Percentiles rank a stretch among this genome's conserved stretches.
Evolutionary conservation across 225 moss, liverwort and hornwort genomes (phyloP).

Genomic region (Takakia lepidozioides): DNA sequence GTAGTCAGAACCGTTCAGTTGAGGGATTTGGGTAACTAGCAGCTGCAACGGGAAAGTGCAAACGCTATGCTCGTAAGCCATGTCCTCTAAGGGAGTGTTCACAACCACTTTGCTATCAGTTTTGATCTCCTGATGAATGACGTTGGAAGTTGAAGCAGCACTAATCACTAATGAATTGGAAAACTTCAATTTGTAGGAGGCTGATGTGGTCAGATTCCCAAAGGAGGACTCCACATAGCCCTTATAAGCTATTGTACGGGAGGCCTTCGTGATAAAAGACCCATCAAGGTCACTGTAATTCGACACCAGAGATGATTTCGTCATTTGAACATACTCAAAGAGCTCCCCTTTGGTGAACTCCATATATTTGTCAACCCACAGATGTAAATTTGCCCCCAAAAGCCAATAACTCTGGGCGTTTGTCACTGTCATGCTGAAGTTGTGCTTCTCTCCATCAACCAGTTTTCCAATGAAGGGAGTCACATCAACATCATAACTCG

Average conservation of each 20-base stretch:
- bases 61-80: constrained; percentile 26
- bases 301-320: constrained; percentile 5
- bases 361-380: constrained; percentile 53
- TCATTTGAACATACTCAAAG: constrained; percentile 26
- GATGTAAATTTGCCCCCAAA: constrained; percentile 62
- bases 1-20: constrained; percentile 20
- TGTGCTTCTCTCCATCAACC: constrained; percentile 38
- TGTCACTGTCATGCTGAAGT: constrained; percentile 55
- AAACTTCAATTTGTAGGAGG: constrained; percentile 34
- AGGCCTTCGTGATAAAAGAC: constrained; percentile 28
- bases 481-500: constrained; percentile 71
- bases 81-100: constrained; percentile 43
- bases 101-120: constrained; percentile 37
- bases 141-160: constrained; percentile 9
- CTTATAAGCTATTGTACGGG: constrained; percentile 32
- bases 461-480: constrained; percentile 68
- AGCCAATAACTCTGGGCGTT: constrained; percentile 73
- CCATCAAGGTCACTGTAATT: constrained; percentile 42
- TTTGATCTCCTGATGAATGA: constrained; percentile 41
- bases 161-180: constrained; percentile 32
- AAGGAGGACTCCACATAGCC: constrained; percentile 58
- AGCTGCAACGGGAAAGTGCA: constrained; percentile 38
- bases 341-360: constrained; percentile 35
- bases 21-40: constrained; percentile 15
- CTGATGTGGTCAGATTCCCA: constrained; percentile 67